These are phyloP conservation scores for Hanseniaspora clermontiae DNA, from an alignment of 805 yeast species.

Conservation along the genomic window DNA sequence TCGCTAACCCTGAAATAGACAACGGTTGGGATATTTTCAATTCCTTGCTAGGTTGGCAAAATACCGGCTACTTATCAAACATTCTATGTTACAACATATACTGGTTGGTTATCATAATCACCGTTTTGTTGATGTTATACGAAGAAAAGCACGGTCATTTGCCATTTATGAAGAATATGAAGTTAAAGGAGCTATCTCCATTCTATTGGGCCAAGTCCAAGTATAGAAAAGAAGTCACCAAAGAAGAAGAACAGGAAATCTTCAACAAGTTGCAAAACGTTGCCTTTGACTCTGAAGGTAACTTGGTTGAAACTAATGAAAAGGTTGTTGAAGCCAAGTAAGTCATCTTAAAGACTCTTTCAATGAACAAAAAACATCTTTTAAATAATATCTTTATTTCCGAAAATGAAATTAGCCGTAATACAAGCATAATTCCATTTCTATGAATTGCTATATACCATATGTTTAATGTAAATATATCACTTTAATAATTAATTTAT, in stretches of 20 bases:
- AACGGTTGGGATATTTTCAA: conserved; percentile 97
- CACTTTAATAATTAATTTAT: not conserved
- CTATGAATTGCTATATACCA: not conserved
- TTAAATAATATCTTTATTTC: too few relatives aligned
- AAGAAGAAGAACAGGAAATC: conserved; percentile 41
- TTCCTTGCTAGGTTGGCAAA: conserved; percentile 92
- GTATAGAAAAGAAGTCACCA: conserved; percentile 45
- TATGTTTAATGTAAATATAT: too few relatives aligned
- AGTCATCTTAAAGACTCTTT: not conserved
- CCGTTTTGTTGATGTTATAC: conserved; percentile 50
- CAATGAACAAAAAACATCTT: not conserved
- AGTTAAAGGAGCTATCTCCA: conserved; percentile 50
- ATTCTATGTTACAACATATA: conserved; percentile 77
- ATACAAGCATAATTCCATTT: not conserved
- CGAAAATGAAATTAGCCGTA: too few relatives aligned
- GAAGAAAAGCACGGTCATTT: conserved; percentile 78
- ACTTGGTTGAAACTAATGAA: conserved; percentile 1
- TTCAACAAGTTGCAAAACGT: conserved; percentile 34
- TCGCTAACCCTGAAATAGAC: conserved; percentile 86
- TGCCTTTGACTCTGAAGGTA: conserved; percentile 31
- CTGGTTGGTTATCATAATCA: conserved; percentile 59
- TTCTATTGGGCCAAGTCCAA: conserved; percentile 58
- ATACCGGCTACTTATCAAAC: conserved; percentile 87
- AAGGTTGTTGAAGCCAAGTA: not conserved
- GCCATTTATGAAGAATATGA: conserved; percentile 47